Conservation (phyloP, 306 rosid genomes). For the Vigna nakashimae region DNA sequence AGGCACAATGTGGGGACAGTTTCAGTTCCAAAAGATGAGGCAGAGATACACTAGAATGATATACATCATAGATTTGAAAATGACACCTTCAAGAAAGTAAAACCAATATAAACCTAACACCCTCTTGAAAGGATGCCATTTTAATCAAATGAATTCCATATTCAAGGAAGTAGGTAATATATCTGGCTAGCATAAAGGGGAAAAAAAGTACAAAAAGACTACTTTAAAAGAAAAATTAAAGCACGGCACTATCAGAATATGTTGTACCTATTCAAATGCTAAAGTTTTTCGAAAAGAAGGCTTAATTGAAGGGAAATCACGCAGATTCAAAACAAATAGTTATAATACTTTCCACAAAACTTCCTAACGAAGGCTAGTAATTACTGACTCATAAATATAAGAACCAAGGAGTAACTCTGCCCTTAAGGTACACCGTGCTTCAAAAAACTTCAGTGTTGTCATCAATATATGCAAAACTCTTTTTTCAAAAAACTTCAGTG, state of each 20-base stretch:
- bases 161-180: neutral
- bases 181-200: neutral
- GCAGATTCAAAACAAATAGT: too few species aligned
- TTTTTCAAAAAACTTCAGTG: neutral
- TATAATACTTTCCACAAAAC: too few species aligned
- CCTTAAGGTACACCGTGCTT: too few species aligned
- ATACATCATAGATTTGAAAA: neutral
- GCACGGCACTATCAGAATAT: too few species aligned
- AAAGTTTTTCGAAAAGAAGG: too few species aligned
- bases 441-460: neutral
- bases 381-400: too few species aligned
- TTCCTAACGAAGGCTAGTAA: too few species aligned
- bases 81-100: conserved; percentile 5
- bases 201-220: neutral
- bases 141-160: conserved; percentile 11
- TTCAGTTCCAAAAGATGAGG: neutral
- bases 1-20: neutral
- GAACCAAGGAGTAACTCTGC: too few species aligned
- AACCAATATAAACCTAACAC: neutral
- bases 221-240: too few species aligned
- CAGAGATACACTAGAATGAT: neutral
- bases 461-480: neutral
- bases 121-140: conserved; percentile 7
- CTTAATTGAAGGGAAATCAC: too few species aligned
- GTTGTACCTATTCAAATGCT: too few species aligned